phyloP scores from a whole-genome alignment of 257 asterid species.

The Solanum verrucosum region DNA sequence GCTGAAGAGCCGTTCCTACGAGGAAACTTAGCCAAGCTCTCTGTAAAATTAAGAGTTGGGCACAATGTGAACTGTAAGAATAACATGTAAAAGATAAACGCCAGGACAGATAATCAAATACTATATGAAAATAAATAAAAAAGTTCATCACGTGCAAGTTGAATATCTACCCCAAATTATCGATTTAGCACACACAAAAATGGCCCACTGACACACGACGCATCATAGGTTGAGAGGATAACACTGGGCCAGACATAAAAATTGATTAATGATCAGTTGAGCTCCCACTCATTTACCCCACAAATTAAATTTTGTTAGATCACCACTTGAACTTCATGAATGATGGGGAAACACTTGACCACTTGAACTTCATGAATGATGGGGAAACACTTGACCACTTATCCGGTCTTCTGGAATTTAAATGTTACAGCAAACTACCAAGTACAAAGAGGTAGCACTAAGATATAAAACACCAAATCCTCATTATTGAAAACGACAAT shows the following conservation, averaged over 20 bases:
- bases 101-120: not conserved
- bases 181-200: not conserved
- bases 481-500: not conserved
- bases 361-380: not conserved
- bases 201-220: not conserved
- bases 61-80: not conserved
- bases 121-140: not conserved
- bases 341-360: not conserved
- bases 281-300: not conserved
- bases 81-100: not conserved
- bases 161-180: not conserved
- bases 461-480: not conserved
- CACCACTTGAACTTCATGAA: not conserved
- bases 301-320: not conserved
- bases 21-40: constrained; percentile 90
- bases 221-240: not conserved
- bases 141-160: not conserved
- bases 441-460: not conserved
- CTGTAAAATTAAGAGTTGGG: constrained; percentile 27
- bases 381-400: not conserved
- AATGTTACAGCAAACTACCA: not conserved
- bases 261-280: not conserved
- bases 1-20: constrained; percentile 49
- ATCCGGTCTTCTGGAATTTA: not conserved
- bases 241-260: not conserved